Evolutionary conservation across 176 grass and related monocot genomes (phyloP), one percentile per base, ranked within the genome.

Genomic region (Carex kokanica): DNA sequence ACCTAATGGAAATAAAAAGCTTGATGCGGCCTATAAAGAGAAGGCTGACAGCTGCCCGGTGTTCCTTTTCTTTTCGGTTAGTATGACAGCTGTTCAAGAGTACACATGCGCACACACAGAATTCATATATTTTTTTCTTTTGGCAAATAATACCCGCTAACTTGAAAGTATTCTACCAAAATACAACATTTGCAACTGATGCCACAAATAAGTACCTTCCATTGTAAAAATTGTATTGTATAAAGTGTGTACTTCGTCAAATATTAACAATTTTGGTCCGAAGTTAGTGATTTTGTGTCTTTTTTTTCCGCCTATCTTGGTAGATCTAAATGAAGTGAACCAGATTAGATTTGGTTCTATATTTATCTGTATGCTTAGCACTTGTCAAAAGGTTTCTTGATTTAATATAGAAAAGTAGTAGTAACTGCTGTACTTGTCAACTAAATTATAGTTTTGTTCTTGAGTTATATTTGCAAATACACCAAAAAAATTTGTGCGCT

Each of bases 1-100:
- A 3, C 90, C 91, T 68, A 91, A 88, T 86, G 91, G 94, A 31
- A 97, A 97, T 85, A 97, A 97, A 59, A 97, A 94, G 52, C 94
- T 97, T 59, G 88, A 97, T 82, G 83, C 85, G 15, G 91, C 91
- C 57, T 97, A 94, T 87, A 87, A 89, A 86, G 94, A 89, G 53
- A 92, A 87, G 58, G 78, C 79, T 27, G 85, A 18, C 31, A 74
- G 83, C 82, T 84, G 86, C 77, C 86, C 91, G 36, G 88, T 97
- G 20, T 97, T 97, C 79, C 84, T 97, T 57, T 88, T 97, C 70
- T 97, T 97, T 87, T 97, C 94, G 83, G 94, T 97, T 90, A 92
- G 94, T 87, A 70, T 32, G 36, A 71, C 12, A 75, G 2, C 47
- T 55, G 49, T 13, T 32, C 24, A 78, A 34, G 21, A 31, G 17